These are phyloP conservation scores for Berberis vulgaris DNA, from an alignment of 164 flowering plant species.

Conservation along the genomic window DNA sequence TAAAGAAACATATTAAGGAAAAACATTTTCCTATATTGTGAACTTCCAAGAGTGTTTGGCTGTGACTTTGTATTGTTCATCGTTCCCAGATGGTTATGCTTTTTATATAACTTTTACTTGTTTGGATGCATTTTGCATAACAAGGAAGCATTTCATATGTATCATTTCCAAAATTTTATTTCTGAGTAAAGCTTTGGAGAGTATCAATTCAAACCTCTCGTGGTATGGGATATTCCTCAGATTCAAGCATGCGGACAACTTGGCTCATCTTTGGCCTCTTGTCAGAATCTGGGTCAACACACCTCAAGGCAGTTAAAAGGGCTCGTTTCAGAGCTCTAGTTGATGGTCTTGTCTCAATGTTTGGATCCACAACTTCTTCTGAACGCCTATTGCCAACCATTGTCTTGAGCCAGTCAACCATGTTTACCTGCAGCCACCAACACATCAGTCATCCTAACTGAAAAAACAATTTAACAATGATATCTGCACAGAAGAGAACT, in stretches of 20 bases:
- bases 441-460: not conserved
- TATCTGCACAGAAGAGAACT: too few relatives aligned
- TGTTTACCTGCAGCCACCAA: constrained; percentile 48
- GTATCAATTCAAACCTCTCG: constrained; percentile 48
- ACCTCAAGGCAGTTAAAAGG: constrained; percentile 77
- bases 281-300: constrained; percentile 76
- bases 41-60: too few relatives aligned
- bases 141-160: too few relatives aligned
- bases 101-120: too few relatives aligned
- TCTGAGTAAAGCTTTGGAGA: not conserved
- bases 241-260: constrained; percentile 87
- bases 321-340: constrained; percentile 73
- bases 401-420: constrained; percentile 85
- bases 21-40: too few relatives aligned
- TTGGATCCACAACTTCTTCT: constrained; percentile 83
- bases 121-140: too few relatives aligned
- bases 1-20: too few relatives aligned
- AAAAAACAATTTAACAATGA: not conserved
- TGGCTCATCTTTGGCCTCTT: constrained; percentile 90
- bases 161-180: too few relatives aligned
- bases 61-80: too few relatives aligned
- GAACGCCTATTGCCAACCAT: constrained; percentile 76
- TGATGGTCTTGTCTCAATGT: constrained; percentile 64
- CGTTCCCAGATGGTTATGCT: too few relatives aligned
- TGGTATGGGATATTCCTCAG: constrained; percentile 76